Evolutionary conservation across 768 basidiomycete genomes (phyloP).

Genomic region (Cantharellus cinnabarinus): DNA sequence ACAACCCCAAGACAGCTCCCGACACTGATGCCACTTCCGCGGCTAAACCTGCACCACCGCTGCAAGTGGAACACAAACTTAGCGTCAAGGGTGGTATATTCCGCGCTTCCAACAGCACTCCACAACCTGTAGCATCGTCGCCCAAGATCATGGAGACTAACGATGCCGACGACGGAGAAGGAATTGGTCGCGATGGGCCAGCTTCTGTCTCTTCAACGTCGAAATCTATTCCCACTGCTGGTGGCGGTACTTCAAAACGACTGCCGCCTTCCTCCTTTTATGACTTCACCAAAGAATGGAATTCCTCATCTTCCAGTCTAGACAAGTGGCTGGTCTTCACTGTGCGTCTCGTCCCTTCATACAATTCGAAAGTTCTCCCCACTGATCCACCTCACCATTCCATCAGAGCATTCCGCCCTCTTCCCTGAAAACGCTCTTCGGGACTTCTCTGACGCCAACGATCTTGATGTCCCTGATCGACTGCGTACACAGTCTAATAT

Average conservation of each 20-base stretch:
- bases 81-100: neutral
- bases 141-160: neutral
- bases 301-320: slow-evolving; percentile 19
- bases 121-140: neutral
- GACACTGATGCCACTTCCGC: slow-evolving; percentile 1
- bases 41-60: slow-evolving; percentile 5
- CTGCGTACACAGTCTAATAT: neutral
- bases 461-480: slow-evolving; percentile 38
- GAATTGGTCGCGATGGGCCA: too few species aligned
- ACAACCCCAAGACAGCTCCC: slow-evolving; percentile 2
- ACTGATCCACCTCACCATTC: neutral
- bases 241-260: slow-evolving; percentile 1
- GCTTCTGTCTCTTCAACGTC: slow-evolving; percentile 1
- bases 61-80: neutral
- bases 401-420: slow-evolving; percentile 33
- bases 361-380: neutral
- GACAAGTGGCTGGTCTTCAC: slow-evolving; percentile 36
- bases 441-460: slow-evolving; percentile 46
- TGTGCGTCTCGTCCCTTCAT: slow-evolving; percentile 24
- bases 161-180: too few species aligned
- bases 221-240: neutral
- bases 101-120: slow-evolving; percentile 6
- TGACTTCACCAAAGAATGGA: slow-evolving; percentile 45
- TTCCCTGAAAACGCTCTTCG: slow-evolving; percentile 40
- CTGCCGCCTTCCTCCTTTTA: slow-evolving; percentile 29